Evolutionary conservation across 129 eudicot genomes (phyloP).

Genomic region (Gnaphalium uliginosum): DNA sequence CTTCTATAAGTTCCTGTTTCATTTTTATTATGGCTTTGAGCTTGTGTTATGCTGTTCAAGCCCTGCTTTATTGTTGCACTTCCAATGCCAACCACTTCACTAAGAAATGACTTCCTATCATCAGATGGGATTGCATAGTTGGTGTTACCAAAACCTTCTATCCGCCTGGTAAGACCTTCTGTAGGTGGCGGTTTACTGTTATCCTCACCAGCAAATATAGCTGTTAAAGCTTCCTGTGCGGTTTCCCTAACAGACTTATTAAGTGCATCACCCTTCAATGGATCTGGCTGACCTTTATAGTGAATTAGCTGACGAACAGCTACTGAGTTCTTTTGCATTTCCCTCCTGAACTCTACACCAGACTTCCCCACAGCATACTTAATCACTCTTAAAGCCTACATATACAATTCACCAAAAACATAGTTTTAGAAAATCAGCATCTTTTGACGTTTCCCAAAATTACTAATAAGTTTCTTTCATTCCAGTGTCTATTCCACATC

Average conservation of each 20-base stretch:
- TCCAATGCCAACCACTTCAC: conserved; percentile 91
- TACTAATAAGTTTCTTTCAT: neutral
- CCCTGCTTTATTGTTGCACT: conserved; percentile 89
- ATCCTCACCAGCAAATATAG: conserved; percentile 77
- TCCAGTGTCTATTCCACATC: neutral
- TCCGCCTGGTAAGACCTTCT: conserved; percentile 64
- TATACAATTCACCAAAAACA: neutral
- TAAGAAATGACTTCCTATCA: conserved; percentile 72
- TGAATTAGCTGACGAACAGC: conserved; percentile 82
- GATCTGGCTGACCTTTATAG: conserved; percentile 83
- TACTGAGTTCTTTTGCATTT: conserved; percentile 91
- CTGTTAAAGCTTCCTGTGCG: conserved; percentile 91
- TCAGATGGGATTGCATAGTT: conserved; percentile 63
- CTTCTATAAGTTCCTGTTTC: conserved; percentile 81
- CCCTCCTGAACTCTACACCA: conserved; percentile 90
- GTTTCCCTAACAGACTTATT: conserved; percentile 89
- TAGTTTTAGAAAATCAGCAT: neutral
- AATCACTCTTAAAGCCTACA: conserved; percentile 83
- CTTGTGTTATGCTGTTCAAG: conserved; percentile 62
- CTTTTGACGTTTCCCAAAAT: neutral
- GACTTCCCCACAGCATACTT: conserved; percentile 94
- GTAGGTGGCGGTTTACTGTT: conserved; percentile 64
- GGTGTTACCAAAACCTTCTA: conserved; percentile 90
- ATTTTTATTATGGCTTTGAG: conserved; percentile 54
- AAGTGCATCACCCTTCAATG: conserved; percentile 89